Evolutionary conservation across 2,329 filamentous ascomycete species (phyloP).

Genomic region (Nothophoma quercina): DNA sequence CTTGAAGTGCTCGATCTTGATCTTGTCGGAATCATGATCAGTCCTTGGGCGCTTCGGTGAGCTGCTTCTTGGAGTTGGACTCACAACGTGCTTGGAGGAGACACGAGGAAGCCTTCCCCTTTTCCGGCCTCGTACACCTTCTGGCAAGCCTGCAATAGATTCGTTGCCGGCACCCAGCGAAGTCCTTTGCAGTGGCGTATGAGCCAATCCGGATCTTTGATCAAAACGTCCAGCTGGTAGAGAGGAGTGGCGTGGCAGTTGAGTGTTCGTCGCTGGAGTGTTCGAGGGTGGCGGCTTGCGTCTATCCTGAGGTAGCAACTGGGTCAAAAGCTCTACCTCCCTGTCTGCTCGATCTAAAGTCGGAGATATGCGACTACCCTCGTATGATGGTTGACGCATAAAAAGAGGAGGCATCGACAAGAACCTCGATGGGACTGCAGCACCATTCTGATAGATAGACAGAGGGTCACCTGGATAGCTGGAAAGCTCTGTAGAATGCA

Average conservation of each 20-base stretch:
- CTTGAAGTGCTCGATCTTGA: slow-evolving; percentile 6
- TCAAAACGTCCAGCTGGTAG: no score
- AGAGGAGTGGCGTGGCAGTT: no score
- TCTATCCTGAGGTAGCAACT: neutral
- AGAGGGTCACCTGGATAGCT: neutral
- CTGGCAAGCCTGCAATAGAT: neutral
- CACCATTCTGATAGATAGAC: neutral
- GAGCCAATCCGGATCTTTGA: no score
- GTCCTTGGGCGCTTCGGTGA: neutral
- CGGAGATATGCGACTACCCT: no score
- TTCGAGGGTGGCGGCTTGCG: neutral
- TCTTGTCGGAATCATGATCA: neutral
- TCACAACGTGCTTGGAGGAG: neutral
- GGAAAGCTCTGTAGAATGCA: neutral
- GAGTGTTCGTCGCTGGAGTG: no score
- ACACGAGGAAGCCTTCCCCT: neutral
- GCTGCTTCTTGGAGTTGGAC: neutral
- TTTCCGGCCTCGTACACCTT: neutral
- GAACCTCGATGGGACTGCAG: neutral
- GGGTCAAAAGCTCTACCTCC: neutral
- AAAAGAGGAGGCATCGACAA: neutral
- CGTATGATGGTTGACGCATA: neutral
- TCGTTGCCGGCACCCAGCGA: neutral
- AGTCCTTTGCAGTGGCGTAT: neutral
- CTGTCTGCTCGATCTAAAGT: neutral